Conservation (phyloP, 352 stramenopile species). For the Phytophthora ramorum region DNA sequence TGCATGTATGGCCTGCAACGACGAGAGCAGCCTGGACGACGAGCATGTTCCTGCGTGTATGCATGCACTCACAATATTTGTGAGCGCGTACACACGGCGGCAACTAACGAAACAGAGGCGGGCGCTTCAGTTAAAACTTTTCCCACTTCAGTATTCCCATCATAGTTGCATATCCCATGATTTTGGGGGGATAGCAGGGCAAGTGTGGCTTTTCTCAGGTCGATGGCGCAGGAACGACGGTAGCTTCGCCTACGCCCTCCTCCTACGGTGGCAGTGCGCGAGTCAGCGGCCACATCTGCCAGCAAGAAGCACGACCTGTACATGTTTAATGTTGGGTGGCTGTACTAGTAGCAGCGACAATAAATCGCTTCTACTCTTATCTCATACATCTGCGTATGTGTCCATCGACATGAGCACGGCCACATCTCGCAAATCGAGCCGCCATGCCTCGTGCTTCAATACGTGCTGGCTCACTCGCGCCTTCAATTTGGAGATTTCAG, state of each 20-base stretch:
- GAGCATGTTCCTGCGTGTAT: neutral
- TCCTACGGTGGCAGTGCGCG: neutral
- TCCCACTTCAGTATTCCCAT: neutral
- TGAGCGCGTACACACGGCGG: neutral
- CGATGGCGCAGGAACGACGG: neutral
- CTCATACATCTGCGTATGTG: neutral
- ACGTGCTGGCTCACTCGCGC: slow-evolving; percentile 7
- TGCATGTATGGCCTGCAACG: neutral
- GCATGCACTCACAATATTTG: neutral
- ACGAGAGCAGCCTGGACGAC: slow-evolving; percentile 1
- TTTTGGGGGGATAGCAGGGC: neutral
- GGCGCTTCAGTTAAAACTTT: neutral
- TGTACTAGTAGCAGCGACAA: neutral
- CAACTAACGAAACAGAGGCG: slow-evolving; percentile 5
- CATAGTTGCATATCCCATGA: neutral
- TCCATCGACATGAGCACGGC: slow-evolving; percentile 13
- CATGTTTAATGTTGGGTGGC: neutral
- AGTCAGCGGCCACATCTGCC: neutral
- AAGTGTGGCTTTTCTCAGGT: neutral
- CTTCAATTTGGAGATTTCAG: slow-evolving; percentile 20
- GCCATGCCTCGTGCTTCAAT: slow-evolving; percentile 6
- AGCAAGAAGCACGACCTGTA: neutral
- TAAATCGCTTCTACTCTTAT: neutral
- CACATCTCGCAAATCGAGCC: slow-evolving; percentile 17
- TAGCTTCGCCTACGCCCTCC: neutral